These are phyloP conservation scores for Penicillium hesseltinei DNA, from an alignment of 2,329 filamentous ascomycete genomes.

Conservation along the genomic window DNA sequence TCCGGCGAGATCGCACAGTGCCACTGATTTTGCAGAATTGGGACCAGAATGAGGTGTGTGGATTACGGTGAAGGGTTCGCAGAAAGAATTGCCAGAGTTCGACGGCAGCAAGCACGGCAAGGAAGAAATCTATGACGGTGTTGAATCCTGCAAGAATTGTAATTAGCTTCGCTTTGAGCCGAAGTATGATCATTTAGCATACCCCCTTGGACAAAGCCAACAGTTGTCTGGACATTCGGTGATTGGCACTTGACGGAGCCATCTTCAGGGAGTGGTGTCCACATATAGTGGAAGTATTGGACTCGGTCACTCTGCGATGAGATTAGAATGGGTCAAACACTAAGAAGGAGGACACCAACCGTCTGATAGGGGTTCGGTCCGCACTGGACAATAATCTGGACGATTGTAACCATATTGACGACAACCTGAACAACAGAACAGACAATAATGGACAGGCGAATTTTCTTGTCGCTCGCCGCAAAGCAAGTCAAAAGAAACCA, in stretches of 20 bases:
- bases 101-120: constrained; percentile 32
- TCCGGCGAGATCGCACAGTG: constrained; percentile 31
- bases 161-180: not conserved
- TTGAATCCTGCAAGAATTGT: constrained; percentile 29
- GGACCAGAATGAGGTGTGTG: constrained; percentile 25
- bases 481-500: constrained; percentile 39
- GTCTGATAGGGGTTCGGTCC: constrained; percentile 34
- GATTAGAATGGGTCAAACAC: not conserved
- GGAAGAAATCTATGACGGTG: constrained; percentile 34
- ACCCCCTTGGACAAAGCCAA: constrained; percentile 41
- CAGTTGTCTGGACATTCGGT: constrained; percentile 32
- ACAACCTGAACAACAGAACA: constrained; percentile 35
- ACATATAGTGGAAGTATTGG: constrained; percentile 41
- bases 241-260: constrained; percentile 37
- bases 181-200: not conserved
- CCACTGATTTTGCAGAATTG: constrained; percentile 32
- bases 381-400: constrained; percentile 39
- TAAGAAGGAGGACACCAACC: constrained; percentile 11
- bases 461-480: constrained; percentile 28
- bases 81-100: constrained; percentile 40
- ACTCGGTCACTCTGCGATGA: constrained; percentile 37
- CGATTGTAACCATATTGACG: constrained; percentile 33
- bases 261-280: constrained; percentile 35
- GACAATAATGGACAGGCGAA: constrained; percentile 32
- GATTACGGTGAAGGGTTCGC: constrained; percentile 26